phyloP scores from a whole-genome alignment of 345 rosid genomes.

The Pistacia vera region DNA sequence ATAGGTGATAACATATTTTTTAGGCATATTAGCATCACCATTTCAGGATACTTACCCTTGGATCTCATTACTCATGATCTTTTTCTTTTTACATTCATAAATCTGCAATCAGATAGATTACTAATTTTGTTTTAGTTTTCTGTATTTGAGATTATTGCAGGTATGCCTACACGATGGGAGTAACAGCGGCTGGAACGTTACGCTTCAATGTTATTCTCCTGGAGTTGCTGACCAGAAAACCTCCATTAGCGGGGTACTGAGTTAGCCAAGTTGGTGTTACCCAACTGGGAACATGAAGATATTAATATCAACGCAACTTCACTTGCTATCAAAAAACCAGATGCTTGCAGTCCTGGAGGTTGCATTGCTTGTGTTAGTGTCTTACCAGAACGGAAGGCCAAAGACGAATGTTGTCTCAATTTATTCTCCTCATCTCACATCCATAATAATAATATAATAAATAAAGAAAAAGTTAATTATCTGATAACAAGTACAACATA shows the following conservation, averaged over 20 bases:
- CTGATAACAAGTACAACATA: too few relatives aligned
- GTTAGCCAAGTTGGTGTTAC: slow-evolving; percentile 76
- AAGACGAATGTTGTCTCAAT: slow-evolving; percentile 89
- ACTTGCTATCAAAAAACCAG: slow-evolving; percentile 54
- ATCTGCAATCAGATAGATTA: neutral
- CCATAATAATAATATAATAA: too few relatives aligned
- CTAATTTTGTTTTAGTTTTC: neutral
- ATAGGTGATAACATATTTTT: too few relatives aligned
- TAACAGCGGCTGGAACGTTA: slow-evolving; percentile 76
- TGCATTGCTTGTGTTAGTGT: slow-evolving; percentile 67
- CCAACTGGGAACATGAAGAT: slow-evolving; percentile 43
- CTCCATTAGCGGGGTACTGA: slow-evolving; percentile 75
- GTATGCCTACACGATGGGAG: slow-evolving; percentile 90
- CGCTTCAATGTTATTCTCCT: slow-evolving; percentile 67
- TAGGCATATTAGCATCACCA: too few relatives aligned
- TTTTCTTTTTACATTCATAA: too few relatives aligned
- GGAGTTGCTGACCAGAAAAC: slow-evolving; percentile 81
- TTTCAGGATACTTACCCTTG: too few relatives aligned
- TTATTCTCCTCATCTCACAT: too few relatives aligned
- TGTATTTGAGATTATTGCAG: slow-evolving; percentile 36
- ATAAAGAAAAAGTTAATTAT: too few relatives aligned
- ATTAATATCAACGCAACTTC: slow-evolving; percentile 64
- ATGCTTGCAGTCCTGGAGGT: slow-evolving; percentile 74
- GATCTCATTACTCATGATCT: too few relatives aligned
- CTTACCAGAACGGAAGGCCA: slow-evolving; percentile 74